Conservation (phyloP, 768 basidiomycete species). For the Suillus tomentosus region DNA sequence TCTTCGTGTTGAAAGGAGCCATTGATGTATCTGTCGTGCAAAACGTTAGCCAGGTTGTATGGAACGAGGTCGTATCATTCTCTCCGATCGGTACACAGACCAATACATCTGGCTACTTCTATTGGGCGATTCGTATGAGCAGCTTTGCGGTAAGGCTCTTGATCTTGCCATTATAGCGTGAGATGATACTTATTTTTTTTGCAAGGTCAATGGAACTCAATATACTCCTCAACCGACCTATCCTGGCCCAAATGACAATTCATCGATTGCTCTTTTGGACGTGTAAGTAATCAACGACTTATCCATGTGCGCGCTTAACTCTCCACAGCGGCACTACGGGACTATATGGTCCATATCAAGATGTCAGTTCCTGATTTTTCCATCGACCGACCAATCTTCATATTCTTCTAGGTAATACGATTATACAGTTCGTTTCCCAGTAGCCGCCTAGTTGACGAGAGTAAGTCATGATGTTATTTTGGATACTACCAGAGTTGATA, state of each 20-base stretch:
- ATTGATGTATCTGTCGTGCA: constrained; percentile 69
- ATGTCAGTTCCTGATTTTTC: constrained; percentile 45
- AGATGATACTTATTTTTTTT: constrained; percentile 12
- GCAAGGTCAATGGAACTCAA: constrained; percentile 56
- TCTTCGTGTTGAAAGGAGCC: constrained; percentile 55
- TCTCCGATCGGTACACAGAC: constrained; percentile 59
- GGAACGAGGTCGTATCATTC: constrained; percentile 78
- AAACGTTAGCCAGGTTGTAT: constrained; percentile 60
- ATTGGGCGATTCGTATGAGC: constrained; percentile 69
- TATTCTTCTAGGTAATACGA: constrained; percentile 56
- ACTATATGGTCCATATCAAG: constrained; percentile 76
- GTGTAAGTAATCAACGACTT: constrained; percentile 48
- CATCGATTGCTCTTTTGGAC: constrained; percentile 71
- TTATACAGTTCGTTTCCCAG: constrained; percentile 61
- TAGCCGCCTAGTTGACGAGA: constrained; percentile 67
- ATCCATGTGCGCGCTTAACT: constrained; percentile 11
- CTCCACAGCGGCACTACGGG: constrained; percentile 63
- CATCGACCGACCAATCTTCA: constrained; percentile 6
- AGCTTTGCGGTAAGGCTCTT: constrained; percentile 50
- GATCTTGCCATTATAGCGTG: neutral
- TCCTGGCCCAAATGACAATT: constrained; percentile 51
- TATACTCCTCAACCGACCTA: constrained; percentile 66
- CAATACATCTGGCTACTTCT: constrained; percentile 69
- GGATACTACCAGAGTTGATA: neutral
- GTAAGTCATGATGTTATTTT: constrained; percentile 33